phyloP scores from a whole-genome alignment of 2,329 filamentous ascomycete species.

The Epichloe bromicola region DNA sequence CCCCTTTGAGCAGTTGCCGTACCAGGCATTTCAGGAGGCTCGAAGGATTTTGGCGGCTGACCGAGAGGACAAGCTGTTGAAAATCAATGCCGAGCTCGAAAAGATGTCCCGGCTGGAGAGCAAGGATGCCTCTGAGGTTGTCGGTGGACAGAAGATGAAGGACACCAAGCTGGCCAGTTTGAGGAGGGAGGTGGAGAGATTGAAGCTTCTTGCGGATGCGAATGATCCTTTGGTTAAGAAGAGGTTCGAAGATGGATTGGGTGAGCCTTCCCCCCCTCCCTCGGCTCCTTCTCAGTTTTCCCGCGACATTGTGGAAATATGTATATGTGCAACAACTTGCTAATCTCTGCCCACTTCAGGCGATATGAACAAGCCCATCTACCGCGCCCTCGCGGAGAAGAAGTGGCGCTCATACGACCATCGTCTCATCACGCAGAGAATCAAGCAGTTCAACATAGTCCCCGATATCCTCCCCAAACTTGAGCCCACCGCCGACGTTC shows the following conservation, averaged over 20 bases:
- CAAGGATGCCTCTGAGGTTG: constrained; percentile 40
- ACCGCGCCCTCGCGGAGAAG: constrained; percentile 73
- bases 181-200: constrained; percentile 55
- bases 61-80: constrained; percentile 63
- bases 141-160: constrained; percentile 52
- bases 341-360: constrained; percentile 34
- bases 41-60: constrained; percentile 70
- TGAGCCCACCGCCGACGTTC: constrained; percentile 65
- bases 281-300: background rate
- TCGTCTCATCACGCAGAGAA: constrained; percentile 69
- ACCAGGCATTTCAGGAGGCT: constrained; percentile 96
- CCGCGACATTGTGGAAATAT: too few relatives aligned
- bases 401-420: constrained; percentile 82
- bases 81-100: constrained; percentile 54
- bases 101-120: constrained; percentile 57
- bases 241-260: constrained; percentile 80
- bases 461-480: constrained; percentile 78
- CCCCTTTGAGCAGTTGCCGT: constrained; percentile 87
- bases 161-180: constrained; percentile 56
- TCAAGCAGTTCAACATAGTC: constrained; percentile 73
- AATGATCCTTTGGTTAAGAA: constrained; percentile 93
- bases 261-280: constrained; percentile 31
- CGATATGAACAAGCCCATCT: constrained; percentile 93
- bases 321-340: background rate
- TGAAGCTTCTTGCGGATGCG: constrained; percentile 86